These are phyloP conservation scores for Trichoderma sp. DNA, from an alignment of 2,329 filamentous ascomycete species.

Conservation along the genomic window DNA sequence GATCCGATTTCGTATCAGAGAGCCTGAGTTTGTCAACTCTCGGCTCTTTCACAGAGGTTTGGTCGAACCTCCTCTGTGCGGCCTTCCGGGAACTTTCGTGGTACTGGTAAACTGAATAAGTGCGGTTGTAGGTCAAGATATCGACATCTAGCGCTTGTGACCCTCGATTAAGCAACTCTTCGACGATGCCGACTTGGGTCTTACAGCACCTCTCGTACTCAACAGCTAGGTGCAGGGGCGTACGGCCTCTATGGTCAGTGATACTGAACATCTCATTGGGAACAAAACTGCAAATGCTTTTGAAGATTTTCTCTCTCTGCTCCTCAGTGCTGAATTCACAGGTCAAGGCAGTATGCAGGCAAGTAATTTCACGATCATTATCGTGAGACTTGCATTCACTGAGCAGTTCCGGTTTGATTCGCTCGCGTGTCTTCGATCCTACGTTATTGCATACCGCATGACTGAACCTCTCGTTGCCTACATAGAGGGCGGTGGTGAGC, in stretches of 20 bases:
- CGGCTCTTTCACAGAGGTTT: background rate
- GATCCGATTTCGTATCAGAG: background rate
- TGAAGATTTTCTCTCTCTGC: background rate
- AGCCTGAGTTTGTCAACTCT: background rate
- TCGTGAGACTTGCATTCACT: background rate
- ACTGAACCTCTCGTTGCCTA: background rate
- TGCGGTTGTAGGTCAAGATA: background rate
- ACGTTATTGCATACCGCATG: background rate
- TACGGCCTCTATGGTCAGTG: background rate
- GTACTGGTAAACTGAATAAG: constrained; percentile 4
- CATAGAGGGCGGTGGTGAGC: background rate
- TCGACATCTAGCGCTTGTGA: background rate
- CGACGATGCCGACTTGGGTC: background rate
- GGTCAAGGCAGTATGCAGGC: background rate
- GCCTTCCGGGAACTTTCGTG: background rate
- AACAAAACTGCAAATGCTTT: background rate
- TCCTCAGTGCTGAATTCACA: background rate
- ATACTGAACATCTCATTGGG: background rate
- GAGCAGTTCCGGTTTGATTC: background rate
- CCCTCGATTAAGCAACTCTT: background rate
- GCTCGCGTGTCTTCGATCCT: background rate
- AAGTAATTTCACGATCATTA: background rate
- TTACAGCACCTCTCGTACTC: constrained; percentile 3
- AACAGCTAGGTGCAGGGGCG: background rate
- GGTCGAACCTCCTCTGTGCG: background rate